These are phyloP conservation scores for Phlegmacium glaucopus DNA, from an alignment of 768 basidiomycete species.

Conservation along the genomic window DNA sequence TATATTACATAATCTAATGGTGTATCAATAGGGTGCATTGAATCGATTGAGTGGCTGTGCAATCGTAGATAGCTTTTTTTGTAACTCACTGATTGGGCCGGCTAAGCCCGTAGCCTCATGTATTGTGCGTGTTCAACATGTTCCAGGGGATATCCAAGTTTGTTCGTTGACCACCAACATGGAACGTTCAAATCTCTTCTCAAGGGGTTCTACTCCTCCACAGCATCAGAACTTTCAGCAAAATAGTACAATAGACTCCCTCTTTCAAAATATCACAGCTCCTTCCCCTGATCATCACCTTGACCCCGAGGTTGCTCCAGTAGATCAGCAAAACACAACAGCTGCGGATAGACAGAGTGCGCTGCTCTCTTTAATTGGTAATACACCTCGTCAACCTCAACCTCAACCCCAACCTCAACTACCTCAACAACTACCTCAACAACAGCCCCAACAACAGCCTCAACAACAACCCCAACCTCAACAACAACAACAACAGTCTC, in stretches of 20 bases:
- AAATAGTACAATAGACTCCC: constrained; percentile 57
- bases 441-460: constrained; percentile 18
- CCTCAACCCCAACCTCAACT: neutral
- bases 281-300: constrained; percentile 36
- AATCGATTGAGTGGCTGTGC: constrained; percentile 63
- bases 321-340: constrained; percentile 29
- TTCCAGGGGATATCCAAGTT: constrained; percentile 17
- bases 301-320: constrained; percentile 5
- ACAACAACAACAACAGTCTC: constrained; percentile 10
- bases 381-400: constrained; percentile 19
- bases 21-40: constrained; percentile 79
- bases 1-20: neutral
- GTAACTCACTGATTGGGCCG: constrained; percentile 27
- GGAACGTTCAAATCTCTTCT: constrained; percentile 48
- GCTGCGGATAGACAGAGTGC: constrained; percentile 72
- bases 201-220: constrained; percentile 52
- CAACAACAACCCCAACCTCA: constrained; percentile 7
- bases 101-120: constrained; percentile 38
- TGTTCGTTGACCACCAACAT: constrained; percentile 30
- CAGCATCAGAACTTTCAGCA: constrained; percentile 29
- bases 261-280: constrained; percentile 55
- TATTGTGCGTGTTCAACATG: constrained; percentile 34
- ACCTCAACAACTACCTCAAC: constrained; percentile 23
- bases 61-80: constrained; percentile 42
- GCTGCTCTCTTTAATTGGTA: constrained; percentile 61